Conservation (phyloP, 495 filamentous ascomycete species). For the Endocarpon pusillum region DNA sequence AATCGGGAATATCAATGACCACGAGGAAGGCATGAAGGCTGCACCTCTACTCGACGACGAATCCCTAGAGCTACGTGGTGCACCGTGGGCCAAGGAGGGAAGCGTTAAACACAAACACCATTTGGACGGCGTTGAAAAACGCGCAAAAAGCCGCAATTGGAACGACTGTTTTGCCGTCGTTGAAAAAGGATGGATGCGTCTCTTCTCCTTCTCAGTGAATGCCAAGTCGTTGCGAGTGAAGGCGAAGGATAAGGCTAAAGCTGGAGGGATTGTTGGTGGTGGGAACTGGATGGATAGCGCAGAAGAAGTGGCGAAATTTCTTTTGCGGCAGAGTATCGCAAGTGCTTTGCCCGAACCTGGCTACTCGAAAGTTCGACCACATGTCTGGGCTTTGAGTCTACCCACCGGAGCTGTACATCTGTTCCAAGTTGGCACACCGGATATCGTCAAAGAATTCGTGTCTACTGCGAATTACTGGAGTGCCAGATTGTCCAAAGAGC, state of each 20-base stretch:
- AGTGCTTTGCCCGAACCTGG: conserved; percentile 78
- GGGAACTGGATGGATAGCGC: conserved; percentile 97
- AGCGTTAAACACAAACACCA: conserved; percentile 94
- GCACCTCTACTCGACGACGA: conserved; percentile 77
- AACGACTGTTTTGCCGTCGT: conserved; percentile 94
- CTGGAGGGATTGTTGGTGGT: conserved; percentile 63
- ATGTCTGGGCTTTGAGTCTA: conserved; percentile 90
- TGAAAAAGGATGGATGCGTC: conserved; percentile 83
- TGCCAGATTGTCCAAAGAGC: conserved; percentile 80
- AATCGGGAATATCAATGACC: conserved; percentile 29
- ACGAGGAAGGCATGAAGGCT: conserved; percentile 26
- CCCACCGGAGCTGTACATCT: conserved; percentile 89
- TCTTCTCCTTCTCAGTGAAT: conserved; percentile 76
- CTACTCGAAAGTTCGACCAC: conserved; percentile 74
- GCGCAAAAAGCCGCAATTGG: conserved; percentile 86
- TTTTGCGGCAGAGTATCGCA: conserved; percentile 82
- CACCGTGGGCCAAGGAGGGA: conserved; percentile 96
- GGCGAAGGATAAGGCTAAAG: conserved; percentile 32
- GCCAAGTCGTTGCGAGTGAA: conserved; percentile 58
- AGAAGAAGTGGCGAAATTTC: conserved; percentile 69
- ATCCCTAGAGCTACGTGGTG: conserved; percentile 70
- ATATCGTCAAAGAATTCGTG: conserved; percentile 90
- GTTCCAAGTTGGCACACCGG: conserved; percentile 90
- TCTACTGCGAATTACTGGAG: conserved; percentile 96
- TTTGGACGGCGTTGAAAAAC: conserved; percentile 73